Conservation (phyloP, 129 eudicot species). For the Dittrichia graveolens region DNA sequence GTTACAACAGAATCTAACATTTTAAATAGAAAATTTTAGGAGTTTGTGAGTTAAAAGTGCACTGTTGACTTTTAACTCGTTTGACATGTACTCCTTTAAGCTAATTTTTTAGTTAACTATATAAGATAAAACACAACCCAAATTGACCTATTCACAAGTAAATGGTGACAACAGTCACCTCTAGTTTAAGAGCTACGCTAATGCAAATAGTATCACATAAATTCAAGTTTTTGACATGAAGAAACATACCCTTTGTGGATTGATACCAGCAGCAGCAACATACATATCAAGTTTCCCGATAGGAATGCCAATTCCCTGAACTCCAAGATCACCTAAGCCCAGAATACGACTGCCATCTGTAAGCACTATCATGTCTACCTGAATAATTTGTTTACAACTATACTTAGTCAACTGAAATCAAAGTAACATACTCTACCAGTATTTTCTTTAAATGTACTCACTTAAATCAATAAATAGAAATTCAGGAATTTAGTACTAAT, state of each 20-base stretch:
- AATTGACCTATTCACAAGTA: not conserved
- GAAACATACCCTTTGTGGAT: constrained; percentile 83
- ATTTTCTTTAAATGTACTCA: not conserved
- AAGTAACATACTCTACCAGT: not conserved
- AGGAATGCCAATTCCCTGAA: constrained; percentile 98
- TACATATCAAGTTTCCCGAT: constrained; percentile 98
- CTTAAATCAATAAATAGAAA: constrained; percentile 2
- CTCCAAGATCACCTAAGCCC: constrained; percentile 98
- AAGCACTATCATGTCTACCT: constrained; percentile 98
- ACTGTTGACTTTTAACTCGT: not conserved
- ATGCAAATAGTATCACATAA: constrained; percentile 12
- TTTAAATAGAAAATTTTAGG: not conserved
- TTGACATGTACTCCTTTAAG: constrained; percentile 2
- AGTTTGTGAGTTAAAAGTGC: not conserved
- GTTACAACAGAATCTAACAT: not conserved
- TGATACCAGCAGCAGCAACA: constrained; percentile 99
- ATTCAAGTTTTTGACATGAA: constrained; percentile 11
- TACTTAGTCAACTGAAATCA: constrained; percentile 7
- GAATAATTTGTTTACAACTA: constrained; percentile 27
- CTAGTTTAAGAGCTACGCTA: not conserved
- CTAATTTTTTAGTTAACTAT: not conserved
- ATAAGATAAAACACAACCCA: not conserved
- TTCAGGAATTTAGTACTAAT: not conserved
- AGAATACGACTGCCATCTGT: constrained; percentile 99
- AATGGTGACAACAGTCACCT: not conserved